Conservation (phyloP, 2,329 filamentous ascomycete genomes). For the Fusarium protoensiforme region DNA sequence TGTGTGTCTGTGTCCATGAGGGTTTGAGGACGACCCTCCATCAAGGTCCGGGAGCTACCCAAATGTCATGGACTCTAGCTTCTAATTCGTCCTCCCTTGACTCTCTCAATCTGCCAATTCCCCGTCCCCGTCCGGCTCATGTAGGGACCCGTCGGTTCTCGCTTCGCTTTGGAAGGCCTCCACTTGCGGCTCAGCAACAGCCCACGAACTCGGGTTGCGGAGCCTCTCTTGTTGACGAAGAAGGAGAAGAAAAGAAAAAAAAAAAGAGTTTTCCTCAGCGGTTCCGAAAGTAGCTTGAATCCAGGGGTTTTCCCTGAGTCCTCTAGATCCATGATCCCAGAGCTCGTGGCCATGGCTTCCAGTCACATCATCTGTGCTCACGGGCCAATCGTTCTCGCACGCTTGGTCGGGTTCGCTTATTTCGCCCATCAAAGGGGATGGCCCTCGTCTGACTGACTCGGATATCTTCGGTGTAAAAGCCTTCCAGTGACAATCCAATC, state of each 20-base stretch:
- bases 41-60: not conserved
- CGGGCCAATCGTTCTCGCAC: constrained; percentile 44
- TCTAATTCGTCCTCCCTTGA: not conserved
- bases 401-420: constrained; percentile 25
- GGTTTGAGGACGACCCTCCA: constrained; percentile 13
- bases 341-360: constrained; percentile 7
- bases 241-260: not conserved
- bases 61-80: not conserved
- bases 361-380: constrained; percentile 40
- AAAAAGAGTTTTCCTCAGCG: constrained; percentile 3
- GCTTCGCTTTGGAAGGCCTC: constrained; percentile 21
- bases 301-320: constrained; percentile 14
- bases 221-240: constrained; percentile 8
- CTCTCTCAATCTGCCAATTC: constrained; percentile 4
- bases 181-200: constrained; percentile 38
- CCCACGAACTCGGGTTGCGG: constrained; percentile 22
- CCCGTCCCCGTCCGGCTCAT: not conserved
- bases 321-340: constrained; percentile 30
- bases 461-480: constrained; percentile 22
- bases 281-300: not conserved
- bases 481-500: not conserved
- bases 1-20: not conserved
- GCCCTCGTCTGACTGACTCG: not conserved
- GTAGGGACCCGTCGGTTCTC: constrained; percentile 14
- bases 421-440: not conserved